Base-by-base conservation (phyloP, 805 yeast species). In the Pichia insulana region DNA sequence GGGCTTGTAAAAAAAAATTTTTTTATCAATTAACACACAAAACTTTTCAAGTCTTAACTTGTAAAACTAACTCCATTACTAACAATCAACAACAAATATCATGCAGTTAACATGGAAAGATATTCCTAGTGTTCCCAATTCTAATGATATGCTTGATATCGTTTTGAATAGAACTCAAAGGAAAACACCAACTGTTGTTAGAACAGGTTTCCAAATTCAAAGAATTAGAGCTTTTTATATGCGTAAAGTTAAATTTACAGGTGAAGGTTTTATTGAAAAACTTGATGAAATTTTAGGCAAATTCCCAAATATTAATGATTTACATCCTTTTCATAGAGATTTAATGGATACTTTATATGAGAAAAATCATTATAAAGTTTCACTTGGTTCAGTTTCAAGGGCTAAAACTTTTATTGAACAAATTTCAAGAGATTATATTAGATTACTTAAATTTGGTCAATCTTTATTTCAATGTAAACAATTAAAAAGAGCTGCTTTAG, bases 91-190 rank as follows among this genome's bases (percentile, higher is more conserved):
- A n/a, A n/a, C n/a, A n/a, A n/a, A n/a, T 8, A 28, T n/a, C 15
- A 92, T 90, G 98, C 97, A 90, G 72, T 78, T 90, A 54, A 82
- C 97, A 37, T 90, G 97, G 97, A 90, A 92, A 68, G 97, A 92
- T 65, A 92, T 90, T 62, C 95, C 97, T 18, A 80, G 95, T 39
- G 96, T 90, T 51, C 94, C 97, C 37, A 80, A 80, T 51, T 70
- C 95, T 57, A 87, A 83, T 64, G 97, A 92, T 67, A 73, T 89
- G 74, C 73, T 92, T 78, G 99, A 92, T 67, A 86, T 92, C 50
- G 95, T 92, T 49, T 83, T 92, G 52, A 92, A 92, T 73, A 76
- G 97, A 61, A 92, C 99, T 1, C 99, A 92, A 70, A 80, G 99
- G 69, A 92, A 92, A 69, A 92, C 98, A 6, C 98, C 98, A 45